Conservation (phyloP, 805 yeast genomes). For the Yarrowia sp. region DNA sequence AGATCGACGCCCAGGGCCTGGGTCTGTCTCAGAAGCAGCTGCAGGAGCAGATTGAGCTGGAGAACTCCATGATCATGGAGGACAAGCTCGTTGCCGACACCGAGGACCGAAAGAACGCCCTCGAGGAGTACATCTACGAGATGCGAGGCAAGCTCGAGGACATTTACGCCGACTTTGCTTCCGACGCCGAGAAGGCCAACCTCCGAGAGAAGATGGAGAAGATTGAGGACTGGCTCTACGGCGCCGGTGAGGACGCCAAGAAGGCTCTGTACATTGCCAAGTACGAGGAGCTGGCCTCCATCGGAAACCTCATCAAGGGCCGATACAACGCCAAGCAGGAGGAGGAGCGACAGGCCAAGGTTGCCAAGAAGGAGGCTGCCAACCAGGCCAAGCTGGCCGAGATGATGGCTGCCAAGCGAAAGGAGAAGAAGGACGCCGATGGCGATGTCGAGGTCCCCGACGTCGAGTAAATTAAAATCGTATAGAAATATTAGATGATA, state of each 20-base stretch:
- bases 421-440: constrained; percentile 46
- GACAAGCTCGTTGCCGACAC: constrained; percentile 98
- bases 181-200: constrained; percentile 86
- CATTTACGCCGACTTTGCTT: constrained; percentile 84
- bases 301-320: constrained; percentile 94
- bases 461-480: constrained; percentile 37
- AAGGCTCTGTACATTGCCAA: constrained; percentile 97
- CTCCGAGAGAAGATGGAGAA: constrained; percentile 74
- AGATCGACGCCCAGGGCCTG: constrained; percentile 61
- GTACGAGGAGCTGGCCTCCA: constrained; percentile 93
- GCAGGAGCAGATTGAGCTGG: constrained; percentile 75
- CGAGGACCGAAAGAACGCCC: constrained; percentile 97
- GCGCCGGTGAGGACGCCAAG: constrained; percentile 94
- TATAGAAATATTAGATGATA: constrained; percentile 33
- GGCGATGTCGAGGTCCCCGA: constrained; percentile 42
- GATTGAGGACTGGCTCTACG: constrained; percentile 98
- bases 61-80: constrained; percentile 80
- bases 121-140: constrained; percentile 98
- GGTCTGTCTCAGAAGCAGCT: constrained; percentile 68
- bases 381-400: constrained; percentile 84
- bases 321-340: constrained; percentile 93
- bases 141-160: constrained; percentile 97
- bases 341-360: constrained; percentile 88
- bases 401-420: constrained; percentile 78
- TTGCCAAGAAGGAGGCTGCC: constrained; percentile 86